Evolutionary conservation across 257 asterid species (phyloP), one percentile per base, ranked within the genome.

Genomic region (Buddleja alternifolia): DNA sequence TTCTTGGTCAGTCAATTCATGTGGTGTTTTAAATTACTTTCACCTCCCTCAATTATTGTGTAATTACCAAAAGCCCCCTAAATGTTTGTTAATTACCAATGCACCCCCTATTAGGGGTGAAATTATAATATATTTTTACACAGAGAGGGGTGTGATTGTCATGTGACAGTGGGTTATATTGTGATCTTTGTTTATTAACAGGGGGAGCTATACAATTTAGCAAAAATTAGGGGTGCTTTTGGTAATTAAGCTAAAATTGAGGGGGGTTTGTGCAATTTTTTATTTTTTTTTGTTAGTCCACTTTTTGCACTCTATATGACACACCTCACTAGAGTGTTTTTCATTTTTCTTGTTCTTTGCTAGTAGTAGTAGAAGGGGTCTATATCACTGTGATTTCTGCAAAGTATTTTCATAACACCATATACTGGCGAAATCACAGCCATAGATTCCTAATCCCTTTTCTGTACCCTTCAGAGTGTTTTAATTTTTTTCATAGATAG

Each of bases 401-500:
- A 37, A 29, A 50, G 14, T n/a, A 15, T 48, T 64, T n/a, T 61
- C 66, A 50, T 57, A 56, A 46, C 46, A 61, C 72, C 64, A n/a
- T 25, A 24, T 48, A 10, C n/a, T 51, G 72, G 64, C 40, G n/a
- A 45, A 76, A 75, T 76, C 79, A 63, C 51, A 76, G n/a, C 96
- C 97, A 81, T 84, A 82, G 87, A 82, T 78, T 80, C 29, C 82
- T 78, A 76, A 91, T 85, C 96, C 72, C 66, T 14, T 55, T 66
- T 52, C 63, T 61, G 8, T 63, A n/a, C 62, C 57, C 61, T 42
- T 25, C 60, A 42, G 32, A 54, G 41, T 61, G 60, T 59, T 60
- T 17, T 19, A 10, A 37, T 16, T 10, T 66, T 19, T 21, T 24
- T 58, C 61, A 45, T 69, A 56, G 63, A 23, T 24, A 47, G 44